A percentile compares a stretch with the other conserved stretches of the same genome.
Evolutionary conservation across 192 early-diverging fungal genomes (phyloP).

Genomic region (Coemansia sp.): DNA sequence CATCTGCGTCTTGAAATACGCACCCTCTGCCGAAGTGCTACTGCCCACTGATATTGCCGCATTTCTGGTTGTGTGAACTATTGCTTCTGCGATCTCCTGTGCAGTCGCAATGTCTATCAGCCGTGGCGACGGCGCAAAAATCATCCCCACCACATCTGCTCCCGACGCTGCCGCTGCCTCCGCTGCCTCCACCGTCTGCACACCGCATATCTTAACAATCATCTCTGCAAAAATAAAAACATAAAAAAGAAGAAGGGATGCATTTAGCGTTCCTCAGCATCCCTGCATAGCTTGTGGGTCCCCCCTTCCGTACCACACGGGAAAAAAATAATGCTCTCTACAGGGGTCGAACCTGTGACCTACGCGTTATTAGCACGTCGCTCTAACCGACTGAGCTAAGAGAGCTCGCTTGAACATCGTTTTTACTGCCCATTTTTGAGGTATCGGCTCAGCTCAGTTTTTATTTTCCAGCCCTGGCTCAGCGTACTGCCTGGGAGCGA

Average conservation of each 20-base stretch:
- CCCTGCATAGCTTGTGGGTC: no score
- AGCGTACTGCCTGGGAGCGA: no score
- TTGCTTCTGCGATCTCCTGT: conserved; percentile 67
- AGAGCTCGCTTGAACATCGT: no score
- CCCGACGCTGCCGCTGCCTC: conserved; percentile 69
- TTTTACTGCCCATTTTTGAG: no score
- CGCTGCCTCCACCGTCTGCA: conserved; percentile 80
- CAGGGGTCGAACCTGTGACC: conserved; percentile 10
- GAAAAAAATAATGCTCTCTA: conserved; percentile 5
- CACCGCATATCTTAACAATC: conserved; percentile 92
- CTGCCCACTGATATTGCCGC: background rate
- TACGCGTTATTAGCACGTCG: conserved; percentile 10
- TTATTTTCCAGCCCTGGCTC: no score
- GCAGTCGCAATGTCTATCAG: conserved; percentile 67
- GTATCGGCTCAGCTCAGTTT: no score
- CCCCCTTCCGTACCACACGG: no score
- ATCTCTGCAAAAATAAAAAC: conserved; percentile 3
- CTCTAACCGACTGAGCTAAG: conserved; percentile 12
- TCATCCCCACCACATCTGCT: conserved; percentile 91
- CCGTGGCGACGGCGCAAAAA: conserved; percentile 85
- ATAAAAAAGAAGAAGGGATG: no score
- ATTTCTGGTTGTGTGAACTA: conserved; percentile 24
- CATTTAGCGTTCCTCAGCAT: no score
- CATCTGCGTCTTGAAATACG: conserved; percentile 31
- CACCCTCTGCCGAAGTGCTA: background rate